Evolutionary conservation across 2,329 filamentous ascomycete species (phyloP).

Genomic region (Conoideocrella luteorostrata): DNA sequence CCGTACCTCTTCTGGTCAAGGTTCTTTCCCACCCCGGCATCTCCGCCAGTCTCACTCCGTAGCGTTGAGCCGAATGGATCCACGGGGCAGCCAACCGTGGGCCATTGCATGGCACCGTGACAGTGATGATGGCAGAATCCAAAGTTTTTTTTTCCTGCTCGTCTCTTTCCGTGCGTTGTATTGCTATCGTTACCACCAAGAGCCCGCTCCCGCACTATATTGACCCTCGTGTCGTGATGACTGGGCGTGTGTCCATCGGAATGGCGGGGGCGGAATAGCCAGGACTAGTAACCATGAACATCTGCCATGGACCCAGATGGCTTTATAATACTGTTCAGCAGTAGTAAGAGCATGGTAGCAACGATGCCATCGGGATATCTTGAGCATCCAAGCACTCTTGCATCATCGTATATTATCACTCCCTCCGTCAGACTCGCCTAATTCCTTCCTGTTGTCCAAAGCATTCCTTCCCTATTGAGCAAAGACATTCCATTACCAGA

Average conservation of each 20-base stretch:
- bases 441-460: background rate
- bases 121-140: slow-evolving; percentile 3
- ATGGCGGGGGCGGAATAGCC: slow-evolving; percentile 1
- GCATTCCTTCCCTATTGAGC: background rate
- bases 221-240: background rate
- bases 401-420: background rate
- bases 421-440: too few relatives aligned
- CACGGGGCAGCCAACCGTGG: slow-evolving; percentile 9
- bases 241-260: slow-evolving; percentile 1
- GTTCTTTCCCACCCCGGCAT: slow-evolving; percentile 1
- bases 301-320: background rate
- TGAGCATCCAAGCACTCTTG: background rate
- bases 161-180: too few relatives aligned
- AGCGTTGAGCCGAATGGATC: slow-evolving; percentile 4
- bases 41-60: background rate
- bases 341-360: background rate
- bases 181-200: background rate
- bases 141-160: background rate
- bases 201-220: background rate
- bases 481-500: background rate
- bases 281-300: slow-evolving; percentile 1
- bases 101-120: slow-evolving; percentile 9
- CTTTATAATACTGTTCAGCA: background rate
- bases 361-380: background rate
- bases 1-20: too few relatives aligned